Base-by-base conservation (phyloP, 2,329 filamentous ascomycete species). In the Akanthomyces uredinophilus region DNA sequence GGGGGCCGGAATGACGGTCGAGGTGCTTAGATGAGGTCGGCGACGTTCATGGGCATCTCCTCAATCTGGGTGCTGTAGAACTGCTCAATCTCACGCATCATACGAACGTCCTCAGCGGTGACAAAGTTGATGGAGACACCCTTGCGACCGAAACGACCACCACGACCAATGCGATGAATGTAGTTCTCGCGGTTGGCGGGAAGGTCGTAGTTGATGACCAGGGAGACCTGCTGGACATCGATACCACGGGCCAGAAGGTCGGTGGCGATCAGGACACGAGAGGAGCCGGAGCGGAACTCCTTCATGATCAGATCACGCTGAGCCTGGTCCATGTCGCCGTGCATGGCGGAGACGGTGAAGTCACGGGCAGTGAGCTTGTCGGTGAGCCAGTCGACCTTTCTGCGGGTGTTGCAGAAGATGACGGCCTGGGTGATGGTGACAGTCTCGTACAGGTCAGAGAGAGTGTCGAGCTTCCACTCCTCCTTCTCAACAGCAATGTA, bases 41-140 rank as follows among this genome's bases (percentile, higher is more conserved):
- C 87, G 71, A 90, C 87, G 79, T 90, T 90, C 95, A 99, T 98
- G 75, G 95, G 95, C 95, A 99, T 99, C 87, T 99, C 95, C 83
- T 99, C 95, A 71, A 99, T 98, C 84, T 99, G 95, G 79, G 95
- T 99, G 87, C 92, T 96, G 89, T 99, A 99, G 87, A 98, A 99
- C 83, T 97, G 92, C 81, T 99, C 95, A 72, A 99, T 99, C 81
- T 99, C 95, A 78, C 95, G 88, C 91, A 99, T 96, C 91, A 99
- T 98, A 79, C 94, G 92, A 74, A 99, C 95, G 81, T 99, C 95
- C 70, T 99, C 95, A 73, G 92, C 92, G 66, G 94, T 98, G 78
- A 99, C 95, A 78, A 99, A 99, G 91, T 99, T 99, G 87, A 99
- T 99, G 74, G 95, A 95, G 78, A 99, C 95, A 89, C 95, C 95